Evolutionary conservation across 768 basidiomycete species (phyloP), one percentile per base, ranked within the genome.

Genomic region (Amyloporia xantha): DNA sequence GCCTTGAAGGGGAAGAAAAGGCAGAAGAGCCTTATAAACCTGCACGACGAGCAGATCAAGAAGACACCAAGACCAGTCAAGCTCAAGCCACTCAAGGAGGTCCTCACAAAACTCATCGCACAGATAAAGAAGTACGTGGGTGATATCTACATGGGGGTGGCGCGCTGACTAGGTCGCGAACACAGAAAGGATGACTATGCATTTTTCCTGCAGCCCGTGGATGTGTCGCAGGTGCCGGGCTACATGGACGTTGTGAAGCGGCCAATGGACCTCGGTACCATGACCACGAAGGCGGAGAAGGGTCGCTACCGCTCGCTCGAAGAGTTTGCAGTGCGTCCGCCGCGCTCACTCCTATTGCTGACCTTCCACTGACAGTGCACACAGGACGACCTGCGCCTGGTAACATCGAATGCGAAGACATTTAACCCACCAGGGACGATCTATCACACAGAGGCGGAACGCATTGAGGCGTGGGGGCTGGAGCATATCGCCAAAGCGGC

Each of bases 251-350:
- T 82, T 41, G 79, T 98, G 44, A 83, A 86, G 57, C 72, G 74
- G 17, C 92, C 94, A 5, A 98, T 97, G 93, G 93, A 97, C 59
- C 72, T 98, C 48, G 87, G 88, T 0, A 93, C 92, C 0, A 86
- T 98, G 71, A 68, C 82, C 17, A 70, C 71, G 47, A 95, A 93
- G 66, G 85, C 93, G 39, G 75, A 75, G 50, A 77, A 69, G 59
- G 86, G 86, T 4, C 80, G 77, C 53, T 95, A 95, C 64, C 76
- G 83, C 17, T 85, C 84, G 2, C 64, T 91, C 41, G 87, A 90
- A 49, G 87, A 91, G 37, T 91, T 91, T 61, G 71, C 79, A 6
- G 88, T 88, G 59, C 50, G 83, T 41, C 19, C 20, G n/a, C 37
- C 41, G 5, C 41, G 13, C n/a, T 25, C 20, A 7, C 27, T 37